These are phyloP conservation scores for Salix caprea DNA, from an alignment of 345 rosid genomes.

Conservation along the genomic window DNA sequence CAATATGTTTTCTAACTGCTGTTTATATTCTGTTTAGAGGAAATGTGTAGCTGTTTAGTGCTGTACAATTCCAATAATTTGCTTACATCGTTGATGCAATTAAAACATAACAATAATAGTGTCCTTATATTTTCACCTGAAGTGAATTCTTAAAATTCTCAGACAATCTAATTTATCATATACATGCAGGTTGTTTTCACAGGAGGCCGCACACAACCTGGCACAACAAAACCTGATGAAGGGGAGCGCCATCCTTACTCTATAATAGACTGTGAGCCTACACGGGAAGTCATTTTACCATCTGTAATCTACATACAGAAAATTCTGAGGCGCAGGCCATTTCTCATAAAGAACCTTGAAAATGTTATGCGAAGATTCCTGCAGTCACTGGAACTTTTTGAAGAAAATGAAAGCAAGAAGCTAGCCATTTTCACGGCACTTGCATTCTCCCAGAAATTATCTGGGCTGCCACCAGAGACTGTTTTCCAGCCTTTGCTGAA, in stretches of 20 bases:
- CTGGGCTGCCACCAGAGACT: constrained; percentile 96
- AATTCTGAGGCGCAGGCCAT: constrained; percentile 82
- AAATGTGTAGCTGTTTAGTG: neutral
- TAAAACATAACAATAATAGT: no score
- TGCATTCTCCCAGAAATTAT: constrained; percentile 94
- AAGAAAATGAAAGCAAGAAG: constrained; percentile 97
- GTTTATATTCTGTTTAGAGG: neutral
- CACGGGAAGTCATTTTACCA: constrained; percentile 71
- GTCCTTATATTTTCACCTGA: neutral
- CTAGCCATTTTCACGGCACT: constrained; percentile 96
- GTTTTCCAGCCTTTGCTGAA: constrained; percentile 96
- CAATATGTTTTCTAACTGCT: neutral
- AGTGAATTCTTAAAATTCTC: neutral
- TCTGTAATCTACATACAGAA: constrained; percentile 87
- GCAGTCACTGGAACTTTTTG: constrained; percentile 96
- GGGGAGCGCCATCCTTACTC: constrained; percentile 95
- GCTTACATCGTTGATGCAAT: neutral
- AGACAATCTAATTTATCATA: neutral
- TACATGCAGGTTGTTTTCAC: constrained; percentile 72
- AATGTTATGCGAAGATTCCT: constrained; percentile 88
- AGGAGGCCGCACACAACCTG: constrained; percentile 98
- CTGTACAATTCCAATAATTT: neutral
- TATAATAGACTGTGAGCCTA: constrained; percentile 80
- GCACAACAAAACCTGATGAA: constrained; percentile 94
- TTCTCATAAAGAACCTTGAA: constrained; percentile 94